A percentile compares a stretch with the other conserved stretches of the same genome.
phyloP scores from a whole-genome alignment of 805 yeast species.

The Zygosaccharomyces bisporus region DNA sequence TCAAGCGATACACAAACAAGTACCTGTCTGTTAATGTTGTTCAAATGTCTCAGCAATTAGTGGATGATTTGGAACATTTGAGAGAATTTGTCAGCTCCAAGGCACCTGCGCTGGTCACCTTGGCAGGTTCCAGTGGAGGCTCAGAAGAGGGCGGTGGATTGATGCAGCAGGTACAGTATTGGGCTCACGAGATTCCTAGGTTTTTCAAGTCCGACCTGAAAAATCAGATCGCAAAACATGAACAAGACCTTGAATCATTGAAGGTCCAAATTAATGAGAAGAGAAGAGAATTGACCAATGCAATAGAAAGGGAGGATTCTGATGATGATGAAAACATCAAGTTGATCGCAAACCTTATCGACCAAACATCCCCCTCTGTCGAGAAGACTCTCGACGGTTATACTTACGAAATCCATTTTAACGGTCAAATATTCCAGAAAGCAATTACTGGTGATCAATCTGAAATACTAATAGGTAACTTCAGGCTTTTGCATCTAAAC shows the following conservation, averaged over 20 bases:
- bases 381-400: slow-evolving; percentile 22
- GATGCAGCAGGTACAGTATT: slow-evolving; percentile 7
- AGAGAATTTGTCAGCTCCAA: slow-evolving; percentile 16
- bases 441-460: slow-evolving; percentile 25
- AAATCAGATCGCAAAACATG: slow-evolving; percentile 9
- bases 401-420: slow-evolving; percentile 24
- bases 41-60: slow-evolving; percentile 16
- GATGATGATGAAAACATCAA: slow-evolving; percentile 3
- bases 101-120: slow-evolving; percentile 16
- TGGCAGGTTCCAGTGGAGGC: background rate
- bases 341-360: slow-evolving; percentile 4
- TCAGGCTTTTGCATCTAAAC: slow-evolving; percentile 10
- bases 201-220: slow-evolving; percentile 13
- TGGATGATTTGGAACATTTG: slow-evolving; percentile 16
- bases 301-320: slow-evolving; percentile 1
- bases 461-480: slow-evolving; percentile 28
- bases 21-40: slow-evolving; percentile 13
- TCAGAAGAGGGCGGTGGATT: slow-evolving; percentile 1
- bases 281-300: slow-evolving; percentile 7
- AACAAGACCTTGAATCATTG: slow-evolving; percentile 3
- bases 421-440: slow-evolving; percentile 25
- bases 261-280: slow-evolving; percentile 3
- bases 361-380: slow-evolving; percentile 4
- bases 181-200: slow-evolving; percentile 5
- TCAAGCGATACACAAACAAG: slow-evolving; percentile 25